Evolutionary conservation across 2,329 filamentous ascomycete genomes (phyloP).

Genomic region (Colletotrichum sublineola): DNA sequence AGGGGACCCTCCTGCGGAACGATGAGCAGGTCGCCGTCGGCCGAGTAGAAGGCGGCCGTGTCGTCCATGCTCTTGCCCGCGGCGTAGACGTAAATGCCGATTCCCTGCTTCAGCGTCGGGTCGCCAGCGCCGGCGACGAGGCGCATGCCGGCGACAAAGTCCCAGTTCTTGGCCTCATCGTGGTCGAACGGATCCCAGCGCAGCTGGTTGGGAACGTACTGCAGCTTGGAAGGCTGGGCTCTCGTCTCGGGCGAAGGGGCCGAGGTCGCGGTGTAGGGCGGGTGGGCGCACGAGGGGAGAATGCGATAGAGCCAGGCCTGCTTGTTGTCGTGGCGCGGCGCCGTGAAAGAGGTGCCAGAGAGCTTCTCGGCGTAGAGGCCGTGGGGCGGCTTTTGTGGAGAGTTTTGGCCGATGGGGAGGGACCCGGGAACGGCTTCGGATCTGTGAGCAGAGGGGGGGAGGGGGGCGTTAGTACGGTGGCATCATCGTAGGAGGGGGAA

Average conservation of each 20-base stretch:
- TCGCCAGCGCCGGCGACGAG: conserved; percentile 85
- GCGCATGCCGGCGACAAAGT: conserved; percentile 72
- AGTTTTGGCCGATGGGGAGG: conserved; percentile 82
- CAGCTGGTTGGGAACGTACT: conserved; percentile 84
- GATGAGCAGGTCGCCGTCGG: conserved; percentile 83
- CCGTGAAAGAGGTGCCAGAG: conserved; percentile 79
- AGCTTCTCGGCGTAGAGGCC: conserved; percentile 88
- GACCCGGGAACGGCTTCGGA: conserved; percentile 82
- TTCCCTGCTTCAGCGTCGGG: conserved; percentile 80
- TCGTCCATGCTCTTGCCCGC: conserved; percentile 82
- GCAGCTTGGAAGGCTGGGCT: conserved; percentile 61
- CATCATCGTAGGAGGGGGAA: neutral
- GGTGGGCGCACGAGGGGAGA: conserved; percentile 73
- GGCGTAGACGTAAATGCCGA: conserved; percentile 86
- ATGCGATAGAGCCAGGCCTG: conserved; percentile 82
- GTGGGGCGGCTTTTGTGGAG: conserved; percentile 82
- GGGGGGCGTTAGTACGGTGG: neutral
- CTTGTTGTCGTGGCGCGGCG: conserved; percentile 76
- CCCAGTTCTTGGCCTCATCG: conserved; percentile 65
- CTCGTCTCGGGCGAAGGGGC: conserved; percentile 43
- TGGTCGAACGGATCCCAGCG: conserved; percentile 84
- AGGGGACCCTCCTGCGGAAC: conserved; percentile 81
- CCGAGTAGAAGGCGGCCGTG: conserved; percentile 85
- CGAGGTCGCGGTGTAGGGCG: conserved; percentile 64
- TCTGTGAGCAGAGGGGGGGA: conserved; percentile 56